A percentile compares a stretch with the other conserved stretches of the same genome.
Conservation (phyloP, 306 rosid genomes). For the Vicia sativa region DNA sequence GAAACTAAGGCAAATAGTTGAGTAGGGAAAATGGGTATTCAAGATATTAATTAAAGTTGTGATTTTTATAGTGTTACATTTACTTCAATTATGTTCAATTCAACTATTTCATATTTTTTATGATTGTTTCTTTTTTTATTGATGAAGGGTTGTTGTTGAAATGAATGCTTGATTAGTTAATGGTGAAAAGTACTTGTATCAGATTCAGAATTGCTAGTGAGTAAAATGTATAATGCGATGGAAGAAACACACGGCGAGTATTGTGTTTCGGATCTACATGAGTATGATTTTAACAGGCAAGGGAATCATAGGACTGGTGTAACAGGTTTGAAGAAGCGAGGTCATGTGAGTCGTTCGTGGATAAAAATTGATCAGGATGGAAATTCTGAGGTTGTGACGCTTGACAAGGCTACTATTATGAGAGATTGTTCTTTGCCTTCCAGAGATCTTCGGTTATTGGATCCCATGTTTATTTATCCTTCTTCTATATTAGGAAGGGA, state of each 20-base stretch:
- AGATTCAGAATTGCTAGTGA: conserved; percentile 25
- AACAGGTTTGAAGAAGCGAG: conserved; percentile 77
- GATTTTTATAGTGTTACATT: conserved; percentile 32
- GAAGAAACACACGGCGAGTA: conserved; percentile 45
- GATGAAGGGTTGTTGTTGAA: conserved; percentile 33
- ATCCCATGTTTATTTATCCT: conserved; percentile 91
- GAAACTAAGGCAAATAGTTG: background rate
- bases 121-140: conserved; percentile 18
- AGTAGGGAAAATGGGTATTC: conserved; percentile 9
- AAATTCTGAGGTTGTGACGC: conserved; percentile 60
- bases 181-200: conserved; percentile 20
- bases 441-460: conserved; percentile 91
- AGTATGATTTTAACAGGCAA: conserved; percentile 43
- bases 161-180: conserved; percentile 19
- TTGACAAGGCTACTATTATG: conserved; percentile 95
- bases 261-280: conserved; percentile 42
- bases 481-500: conserved; percentile 86
- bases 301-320: conserved; percentile 49
- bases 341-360: conserved; percentile 97
- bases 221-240: conserved; percentile 46
- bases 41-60: conserved; percentile 9
- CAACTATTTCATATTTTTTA: conserved; percentile 11
- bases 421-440: conserved; percentile 86
- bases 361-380: conserved; percentile 75
- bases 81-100: conserved; percentile 24